phyloP scores from a whole-genome alignment of 106 monocot species.

The Cymbidium sinense region DNA sequence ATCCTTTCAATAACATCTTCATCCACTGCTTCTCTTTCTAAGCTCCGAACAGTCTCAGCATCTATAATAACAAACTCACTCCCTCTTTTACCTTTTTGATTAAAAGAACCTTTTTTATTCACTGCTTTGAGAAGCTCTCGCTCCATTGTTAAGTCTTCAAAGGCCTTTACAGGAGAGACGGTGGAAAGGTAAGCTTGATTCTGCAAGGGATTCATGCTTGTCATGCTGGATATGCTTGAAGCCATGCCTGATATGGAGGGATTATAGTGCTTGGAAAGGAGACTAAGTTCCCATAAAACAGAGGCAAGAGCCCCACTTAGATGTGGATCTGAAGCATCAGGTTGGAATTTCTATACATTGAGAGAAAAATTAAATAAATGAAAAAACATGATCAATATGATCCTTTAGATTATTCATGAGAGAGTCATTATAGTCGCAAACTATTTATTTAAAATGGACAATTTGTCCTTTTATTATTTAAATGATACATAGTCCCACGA shows the following conservation, averaged over 20 bases:
- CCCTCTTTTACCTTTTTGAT: constrained; percentile 38
- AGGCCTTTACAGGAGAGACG: constrained; percentile 63
- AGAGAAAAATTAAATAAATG: neutral
- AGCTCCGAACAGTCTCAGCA: constrained; percentile 11
- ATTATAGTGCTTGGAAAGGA: constrained; percentile 77
- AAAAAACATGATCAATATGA: too few relatives aligned
- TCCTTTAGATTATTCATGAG: too few relatives aligned
- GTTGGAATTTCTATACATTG: constrained; percentile 72
- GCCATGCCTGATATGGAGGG: constrained; percentile 68
- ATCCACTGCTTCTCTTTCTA: constrained; percentile 15
- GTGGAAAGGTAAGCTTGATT: constrained; percentile 42
- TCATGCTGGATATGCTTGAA: constrained; percentile 58
- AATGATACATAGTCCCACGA: neutral
- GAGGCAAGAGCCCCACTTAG: constrained; percentile 89
- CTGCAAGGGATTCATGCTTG: constrained; percentile 44
- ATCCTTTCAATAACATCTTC: constrained; percentile 44
- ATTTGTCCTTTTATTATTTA: neutral
- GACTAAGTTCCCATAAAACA: constrained; percentile 93
- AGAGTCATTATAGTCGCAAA: neutral
- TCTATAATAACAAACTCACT: constrained; percentile 14
- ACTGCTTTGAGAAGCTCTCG: constrained; percentile 28
- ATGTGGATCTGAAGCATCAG: constrained; percentile 79
- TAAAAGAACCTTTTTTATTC: constrained; percentile 18
- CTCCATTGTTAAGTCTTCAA: constrained; percentile 47
- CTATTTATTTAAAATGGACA: neutral